Evolutionary conservation across 1,139 yeast genomes (phyloP), one percentile per base, ranked within the genome.

Genomic region (Candida anutae): DNA sequence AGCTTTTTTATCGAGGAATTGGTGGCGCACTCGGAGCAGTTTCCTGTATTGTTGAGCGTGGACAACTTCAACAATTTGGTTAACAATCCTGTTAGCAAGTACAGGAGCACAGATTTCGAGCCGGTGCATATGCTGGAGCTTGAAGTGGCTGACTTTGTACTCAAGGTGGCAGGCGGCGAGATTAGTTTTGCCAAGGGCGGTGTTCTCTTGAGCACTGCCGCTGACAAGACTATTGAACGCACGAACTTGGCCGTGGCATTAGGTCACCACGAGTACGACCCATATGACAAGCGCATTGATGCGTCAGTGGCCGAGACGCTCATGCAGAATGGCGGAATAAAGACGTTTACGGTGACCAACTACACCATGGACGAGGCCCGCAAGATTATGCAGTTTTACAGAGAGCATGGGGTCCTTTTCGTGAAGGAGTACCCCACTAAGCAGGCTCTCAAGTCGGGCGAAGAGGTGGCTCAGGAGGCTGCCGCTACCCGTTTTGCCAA

Each of bases 1-100:
- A 63, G 64, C 33, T 69, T 69, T 29, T 58, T 84, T 17, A 47
- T 81, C 10, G 55, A 62, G 3, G 84, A 80, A 51, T 55, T 65
- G 31, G 35, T 77, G 27, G 50, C 67, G 17, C 53, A 53, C 24
- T 70, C 76, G 28, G 39, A 52, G 12, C 35, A 46, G 6, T 46
- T 62, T 22, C 90, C 94, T 1, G 79, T 85, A 4, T 58, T 77
- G 29, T 60, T 85, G 27, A 66, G 94, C 5, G 62, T 85, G 26
- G 97, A 88, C 48, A 77, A 83, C 48, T 67, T 85, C 45, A 78
- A 85, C 35, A 74, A 77, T 1, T 55, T 85, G 32, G 55, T 77
- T 13, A 71, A 76, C 29, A 48, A 58, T 22, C 65, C 82, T 8
- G 53, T 55, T 29, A 73, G 95, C 6, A 64, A 57, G 27, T 84